Evolutionary conservation across 2,329 filamentous ascomycete species (phyloP).

Genomic region (Chlorencoelia australis): DNA sequence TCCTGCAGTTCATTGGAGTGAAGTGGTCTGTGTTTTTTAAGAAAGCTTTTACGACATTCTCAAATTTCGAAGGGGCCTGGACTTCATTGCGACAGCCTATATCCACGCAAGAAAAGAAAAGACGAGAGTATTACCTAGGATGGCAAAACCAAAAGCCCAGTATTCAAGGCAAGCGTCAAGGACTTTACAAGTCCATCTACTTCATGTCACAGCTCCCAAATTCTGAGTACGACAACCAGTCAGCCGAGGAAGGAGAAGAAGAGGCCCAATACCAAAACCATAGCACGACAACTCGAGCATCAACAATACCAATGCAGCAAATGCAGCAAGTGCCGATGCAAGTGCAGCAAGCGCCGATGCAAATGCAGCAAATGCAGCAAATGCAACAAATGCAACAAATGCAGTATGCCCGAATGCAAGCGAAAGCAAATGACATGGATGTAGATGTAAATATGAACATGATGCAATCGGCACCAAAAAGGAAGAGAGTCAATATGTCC

Average conservation of each 20-base stretch:
- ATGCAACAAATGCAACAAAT: too few relatives aligned
- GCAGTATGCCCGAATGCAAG: neutral
- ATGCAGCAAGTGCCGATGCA: constrained; percentile 1
- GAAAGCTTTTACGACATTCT: constrained; percentile 27
- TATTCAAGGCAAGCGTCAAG: constrained; percentile 18
- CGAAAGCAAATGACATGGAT: neutral
- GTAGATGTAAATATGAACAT: too few relatives aligned
- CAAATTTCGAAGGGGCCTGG: constrained; percentile 18
- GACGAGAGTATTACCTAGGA: constrained; percentile 22
- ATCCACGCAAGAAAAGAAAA: constrained; percentile 10
- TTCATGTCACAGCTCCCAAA: constrained; percentile 24
- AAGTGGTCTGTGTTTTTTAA: constrained; percentile 41
- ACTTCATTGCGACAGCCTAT: constrained; percentile 13
- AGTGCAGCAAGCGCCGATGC: neutral
- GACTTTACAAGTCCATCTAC: constrained; percentile 20
- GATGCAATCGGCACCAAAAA: too few relatives aligned
- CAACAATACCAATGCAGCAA: neutral
- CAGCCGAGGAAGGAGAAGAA: constrained; percentile 17
- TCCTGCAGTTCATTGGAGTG: constrained; percentile 44
- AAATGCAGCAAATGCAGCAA: too few relatives aligned
- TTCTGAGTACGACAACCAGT: constrained; percentile 9
- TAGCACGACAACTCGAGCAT: too few relatives aligned
- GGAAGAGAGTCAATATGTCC: too few relatives aligned
- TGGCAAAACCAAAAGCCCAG: constrained; percentile 12
- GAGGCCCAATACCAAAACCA: constrained; percentile 15